These are phyloP conservation scores for Rhizomucor pusillus DNA, from an alignment of 371 early-diverging fungal genomes.

Conservation along the genomic window DNA sequence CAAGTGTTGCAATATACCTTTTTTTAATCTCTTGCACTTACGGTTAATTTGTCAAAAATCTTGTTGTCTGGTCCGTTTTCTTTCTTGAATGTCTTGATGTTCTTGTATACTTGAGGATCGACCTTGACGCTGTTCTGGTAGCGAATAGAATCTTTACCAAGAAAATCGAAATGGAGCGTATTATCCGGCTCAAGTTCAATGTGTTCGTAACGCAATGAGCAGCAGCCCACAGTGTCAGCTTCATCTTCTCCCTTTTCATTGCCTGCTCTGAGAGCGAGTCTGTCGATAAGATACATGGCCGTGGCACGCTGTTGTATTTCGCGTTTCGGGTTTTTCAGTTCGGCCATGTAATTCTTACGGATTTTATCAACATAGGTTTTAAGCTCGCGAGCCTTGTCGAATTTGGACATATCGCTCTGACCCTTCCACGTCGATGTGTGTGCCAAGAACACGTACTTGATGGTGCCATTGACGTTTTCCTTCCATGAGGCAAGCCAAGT, in stretches of 20 bases:
- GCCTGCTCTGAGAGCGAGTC: conserved; percentile 94
- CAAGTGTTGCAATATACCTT: no score
- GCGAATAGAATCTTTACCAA: conserved; percentile 98
- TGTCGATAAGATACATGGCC: conserved; percentile 94
- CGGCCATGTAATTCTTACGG: conserved; percentile 72
- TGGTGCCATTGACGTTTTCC: conserved; percentile 88
- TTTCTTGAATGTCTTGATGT: conserved; percentile 84
- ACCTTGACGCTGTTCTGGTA: conserved; percentile 88
- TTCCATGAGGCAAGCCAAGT: conserved; percentile 98
- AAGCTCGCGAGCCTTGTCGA: conserved; percentile 91
- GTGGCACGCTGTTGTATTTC: conserved; percentile 91
- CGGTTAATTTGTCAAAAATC: conserved; percentile 89
- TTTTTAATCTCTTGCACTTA: conserved; percentile 26
- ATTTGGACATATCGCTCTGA: conserved; percentile 93
- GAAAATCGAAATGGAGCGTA: conserved; percentile 88
- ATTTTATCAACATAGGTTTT: conserved; percentile 80
- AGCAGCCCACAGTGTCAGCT: conserved; percentile 98
- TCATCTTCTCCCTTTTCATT: conserved; percentile 98
- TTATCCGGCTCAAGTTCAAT: conserved; percentile 76
- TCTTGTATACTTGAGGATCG: conserved; percentile 87
- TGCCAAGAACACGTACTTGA: conserved; percentile 94
- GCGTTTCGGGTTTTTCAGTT: conserved; percentile 75
- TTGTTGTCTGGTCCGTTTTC: conserved; percentile 66
- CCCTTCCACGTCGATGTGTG: conserved; percentile 94
- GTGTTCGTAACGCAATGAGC: conserved; percentile 94